Evolutionary conservation across 2,329 filamentous ascomycete species (phyloP).

Genomic region (Fusarium cyanostomum): DNA sequence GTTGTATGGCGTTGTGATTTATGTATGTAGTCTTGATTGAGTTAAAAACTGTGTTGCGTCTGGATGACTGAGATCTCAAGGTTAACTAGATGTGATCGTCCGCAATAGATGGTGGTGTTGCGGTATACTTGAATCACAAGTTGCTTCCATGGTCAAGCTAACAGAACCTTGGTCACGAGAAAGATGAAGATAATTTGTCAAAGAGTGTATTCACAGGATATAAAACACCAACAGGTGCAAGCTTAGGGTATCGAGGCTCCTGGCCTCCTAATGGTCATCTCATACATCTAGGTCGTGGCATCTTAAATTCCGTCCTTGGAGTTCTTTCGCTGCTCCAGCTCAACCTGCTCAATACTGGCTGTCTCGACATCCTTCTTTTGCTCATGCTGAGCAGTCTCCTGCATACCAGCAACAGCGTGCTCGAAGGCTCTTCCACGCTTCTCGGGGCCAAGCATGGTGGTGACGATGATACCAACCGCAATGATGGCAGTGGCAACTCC

Average conservation of each 20-base stretch:
- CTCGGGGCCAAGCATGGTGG: constrained; percentile 77
- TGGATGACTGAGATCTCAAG: too few relatives aligned
- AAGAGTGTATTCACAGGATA: constrained; percentile 9
- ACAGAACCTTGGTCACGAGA: too few relatives aligned
- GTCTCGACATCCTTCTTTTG: constrained; percentile 44
- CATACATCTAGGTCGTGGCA: not conserved
- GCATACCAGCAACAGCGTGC: constrained; percentile 56
- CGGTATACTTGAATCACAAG: too few relatives aligned
- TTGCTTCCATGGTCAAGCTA: too few relatives aligned
- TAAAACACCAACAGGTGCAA: not conserved
- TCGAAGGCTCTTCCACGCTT: constrained; percentile 77
- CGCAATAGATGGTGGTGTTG: too few relatives aligned
- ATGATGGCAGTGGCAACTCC: constrained; percentile 81
- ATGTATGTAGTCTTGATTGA: too few relatives aligned
- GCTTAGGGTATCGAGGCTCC: not conserved
- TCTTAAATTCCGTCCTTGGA: constrained; percentile 13
- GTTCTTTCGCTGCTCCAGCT: constrained; percentile 33
- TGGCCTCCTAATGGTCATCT: not conserved
- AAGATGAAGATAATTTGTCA: accelerated
- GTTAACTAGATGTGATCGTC: too few relatives aligned
- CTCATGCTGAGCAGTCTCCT: constrained; percentile 29
- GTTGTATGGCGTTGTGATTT: too few relatives aligned
- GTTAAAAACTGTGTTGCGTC: too few relatives aligned
- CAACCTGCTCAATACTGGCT: constrained; percentile 38
- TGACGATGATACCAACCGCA: constrained; percentile 72